Percentiles rank a stretch among this genome's conserved stretches.
These are phyloP conservation scores for Austroboletus novae-zelandiae DNA, from an alignment of 1,284 basidiomycete species.

Conservation along the genomic window DNA sequence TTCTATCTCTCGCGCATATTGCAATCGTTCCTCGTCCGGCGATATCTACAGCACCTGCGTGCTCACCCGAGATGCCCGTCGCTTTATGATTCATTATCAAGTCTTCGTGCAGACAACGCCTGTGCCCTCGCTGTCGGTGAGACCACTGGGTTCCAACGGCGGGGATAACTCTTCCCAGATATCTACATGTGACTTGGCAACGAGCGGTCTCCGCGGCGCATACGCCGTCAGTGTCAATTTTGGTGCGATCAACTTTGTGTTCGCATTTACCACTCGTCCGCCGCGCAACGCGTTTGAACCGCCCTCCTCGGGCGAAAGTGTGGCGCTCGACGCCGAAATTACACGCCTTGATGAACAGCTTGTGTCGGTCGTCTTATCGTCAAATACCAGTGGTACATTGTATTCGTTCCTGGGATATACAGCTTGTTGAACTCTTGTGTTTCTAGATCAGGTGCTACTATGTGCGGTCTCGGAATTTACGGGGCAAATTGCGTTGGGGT, in stretches of 20 bases:
- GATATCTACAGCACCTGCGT: slow-evolving; percentile 31
- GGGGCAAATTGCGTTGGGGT: slow-evolving; percentile 21
- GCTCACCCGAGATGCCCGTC: slow-evolving; percentile 46
- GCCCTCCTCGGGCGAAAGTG: not conserved
- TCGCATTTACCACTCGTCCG: slow-evolving; percentile 11
- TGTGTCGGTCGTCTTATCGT: slow-evolving; percentile 40
- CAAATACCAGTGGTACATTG: slow-evolving; percentile 39
- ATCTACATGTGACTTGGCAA: slow-evolving; percentile 41
- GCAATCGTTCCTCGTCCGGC: not conserved
- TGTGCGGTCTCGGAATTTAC: slow-evolving; percentile 24
- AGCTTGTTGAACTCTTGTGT: not conserved
- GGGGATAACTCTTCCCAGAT: slow-evolving; percentile 7
- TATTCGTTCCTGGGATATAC: not conserved
- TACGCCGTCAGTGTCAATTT: slow-evolving; percentile 43
- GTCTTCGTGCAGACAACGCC: slow-evolving; percentile 27
- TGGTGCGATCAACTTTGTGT: slow-evolving; percentile 17
- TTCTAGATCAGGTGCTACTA: slow-evolving; percentile 4
- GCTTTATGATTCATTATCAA: slow-evolving; percentile 44
- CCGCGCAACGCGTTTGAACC: not conserved
- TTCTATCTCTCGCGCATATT: slow-evolving; percentile 35
- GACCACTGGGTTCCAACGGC: slow-evolving; percentile 31
- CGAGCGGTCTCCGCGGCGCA: slow-evolving; percentile 42
- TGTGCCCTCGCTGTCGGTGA: slow-evolving; percentile 25
- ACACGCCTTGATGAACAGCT: slow-evolving; percentile 32
- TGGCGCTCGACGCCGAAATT: not conserved